A percentile compares a stretch with the other conserved stretches of the same genome.
Evolutionary conservation across 306 rosid genomes (phyloP).

Genomic region (Cyclanthera cordifolia): DNA sequence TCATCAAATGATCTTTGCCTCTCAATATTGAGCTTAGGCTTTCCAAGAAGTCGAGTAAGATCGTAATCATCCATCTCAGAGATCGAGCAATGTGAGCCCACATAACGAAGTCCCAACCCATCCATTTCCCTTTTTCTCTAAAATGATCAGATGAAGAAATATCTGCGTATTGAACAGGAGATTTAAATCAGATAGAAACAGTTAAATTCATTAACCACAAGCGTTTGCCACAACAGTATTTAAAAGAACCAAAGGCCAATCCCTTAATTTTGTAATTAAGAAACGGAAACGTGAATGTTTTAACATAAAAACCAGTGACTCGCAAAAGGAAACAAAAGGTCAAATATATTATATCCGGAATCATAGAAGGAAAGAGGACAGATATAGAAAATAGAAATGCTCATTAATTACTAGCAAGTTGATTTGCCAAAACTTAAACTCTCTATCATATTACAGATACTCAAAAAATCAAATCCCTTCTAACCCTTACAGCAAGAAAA

Average conservation of each 20-base stretch:
- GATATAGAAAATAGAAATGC: background rate
- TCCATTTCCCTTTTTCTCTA: constrained; percentile 31
- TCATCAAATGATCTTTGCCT: constrained; percentile 68
- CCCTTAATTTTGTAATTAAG: background rate
- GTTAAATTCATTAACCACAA: background rate
- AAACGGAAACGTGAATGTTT: constrained; percentile 1
- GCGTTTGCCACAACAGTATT: background rate
- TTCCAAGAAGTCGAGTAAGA: constrained; percentile 44
- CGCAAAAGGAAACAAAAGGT: background rate
- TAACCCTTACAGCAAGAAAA: too few relatives aligned
- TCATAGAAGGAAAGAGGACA: constrained; percentile 8
- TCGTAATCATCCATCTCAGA: constrained; percentile 57
- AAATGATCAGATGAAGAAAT: background rate
- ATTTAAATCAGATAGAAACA: constrained; percentile 1
- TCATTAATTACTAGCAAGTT: constrained; percentile 8
- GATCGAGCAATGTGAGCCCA: constrained; percentile 50
- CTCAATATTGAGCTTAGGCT: constrained; percentile 57
- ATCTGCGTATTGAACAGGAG: background rate
- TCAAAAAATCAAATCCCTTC: background rate
- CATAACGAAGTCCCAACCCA: constrained; percentile 41
- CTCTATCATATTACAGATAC: background rate
- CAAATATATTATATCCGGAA: background rate
- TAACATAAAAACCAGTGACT: background rate
- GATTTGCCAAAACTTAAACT: background rate
- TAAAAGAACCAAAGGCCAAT: constrained; percentile 5